Percentiles rank a stretch among this genome's conserved stretches.
Conservation (phyloP, 2,329 filamentous ascomycete genomes). For the Curvularia lunata region DNA sequence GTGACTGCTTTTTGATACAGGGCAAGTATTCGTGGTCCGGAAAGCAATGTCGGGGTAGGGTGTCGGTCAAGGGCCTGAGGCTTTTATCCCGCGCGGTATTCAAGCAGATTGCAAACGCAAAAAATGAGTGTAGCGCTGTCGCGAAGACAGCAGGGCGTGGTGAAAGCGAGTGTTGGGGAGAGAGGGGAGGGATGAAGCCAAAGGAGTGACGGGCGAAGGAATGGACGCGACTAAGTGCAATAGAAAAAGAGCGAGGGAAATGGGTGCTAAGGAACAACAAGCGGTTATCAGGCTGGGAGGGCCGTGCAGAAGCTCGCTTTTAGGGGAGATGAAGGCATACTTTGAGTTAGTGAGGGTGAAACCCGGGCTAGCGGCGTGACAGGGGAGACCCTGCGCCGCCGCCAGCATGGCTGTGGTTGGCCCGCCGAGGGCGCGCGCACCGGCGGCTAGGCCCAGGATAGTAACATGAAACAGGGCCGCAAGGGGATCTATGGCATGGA, state of each 20-base stretch:
- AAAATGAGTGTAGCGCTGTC: conserved; percentile 37
- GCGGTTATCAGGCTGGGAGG: conserved; percentile 36
- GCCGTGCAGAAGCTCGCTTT: conserved; percentile 31
- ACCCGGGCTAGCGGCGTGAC: conserved; percentile 35
- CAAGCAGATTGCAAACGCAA: conserved; percentile 30
- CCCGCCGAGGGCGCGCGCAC: conserved; percentile 18
- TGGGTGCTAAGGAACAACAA: conserved; percentile 22
- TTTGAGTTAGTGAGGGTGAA: conserved; percentile 46
- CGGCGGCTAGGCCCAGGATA: conserved; percentile 33
- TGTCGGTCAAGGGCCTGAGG: not conserved
- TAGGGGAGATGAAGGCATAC: conserved; percentile 49
- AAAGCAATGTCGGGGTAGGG: not conserved
- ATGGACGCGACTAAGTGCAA: conserved; percentile 29
- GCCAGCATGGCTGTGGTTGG: conserved; percentile 27
- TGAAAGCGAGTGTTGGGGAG: conserved; percentile 35
- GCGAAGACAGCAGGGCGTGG: conserved; percentile 20
- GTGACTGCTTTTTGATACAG: conserved; percentile 10
- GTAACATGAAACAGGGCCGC: conserved; percentile 42
- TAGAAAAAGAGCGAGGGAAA: conserved; percentile 28
- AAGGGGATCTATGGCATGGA: conserved; percentile 28
- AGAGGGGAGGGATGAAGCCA: conserved; percentile 16
- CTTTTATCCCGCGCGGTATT: conserved; percentile 11
- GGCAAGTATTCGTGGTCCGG: not conserved
- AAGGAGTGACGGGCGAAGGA: conserved; percentile 40
- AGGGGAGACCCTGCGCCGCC: conserved; percentile 16